Conservation (phyloP, 106 monocot genomes). For the Narthecium ossifragum region DNA sequence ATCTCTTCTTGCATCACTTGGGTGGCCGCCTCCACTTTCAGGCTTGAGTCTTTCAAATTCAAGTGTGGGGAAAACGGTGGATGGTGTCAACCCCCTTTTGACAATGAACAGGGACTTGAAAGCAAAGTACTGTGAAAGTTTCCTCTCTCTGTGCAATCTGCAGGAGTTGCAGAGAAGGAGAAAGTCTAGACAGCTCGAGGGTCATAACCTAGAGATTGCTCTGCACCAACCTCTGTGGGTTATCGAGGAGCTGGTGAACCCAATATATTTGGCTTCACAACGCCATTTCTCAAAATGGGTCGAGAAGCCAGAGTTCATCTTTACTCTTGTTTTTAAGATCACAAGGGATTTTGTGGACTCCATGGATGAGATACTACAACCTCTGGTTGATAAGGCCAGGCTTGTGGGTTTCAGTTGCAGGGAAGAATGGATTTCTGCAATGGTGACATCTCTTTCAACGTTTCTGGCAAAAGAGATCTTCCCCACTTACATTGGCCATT, state of each 20-base stretch:
- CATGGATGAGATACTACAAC: constrained; percentile 94
- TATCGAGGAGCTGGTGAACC: constrained; percentile 90
- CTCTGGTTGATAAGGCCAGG: constrained; percentile 78
- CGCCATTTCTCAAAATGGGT: constrained; percentile 81
- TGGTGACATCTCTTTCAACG: constrained; percentile 55
- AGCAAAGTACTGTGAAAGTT: constrained; percentile 62
- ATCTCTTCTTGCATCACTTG: constrained; percentile 65
- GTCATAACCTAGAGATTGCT: constrained; percentile 38
- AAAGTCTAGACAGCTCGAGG: constrained; percentile 67
- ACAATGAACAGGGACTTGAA: constrained; percentile 66
- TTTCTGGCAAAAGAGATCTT: constrained; percentile 84
- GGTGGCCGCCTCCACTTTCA: constrained; percentile 85
- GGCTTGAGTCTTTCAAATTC: constrained; percentile 24
- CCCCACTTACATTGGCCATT: constrained; percentile 44
- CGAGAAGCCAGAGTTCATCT: constrained; percentile 91
- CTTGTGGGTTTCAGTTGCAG: constrained; percentile 91
- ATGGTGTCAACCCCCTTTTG: constrained; percentile 59
- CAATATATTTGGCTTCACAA: constrained; percentile 54
- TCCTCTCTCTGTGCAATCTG: constrained; percentile 77
- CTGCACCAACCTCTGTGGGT: constrained; percentile 85
- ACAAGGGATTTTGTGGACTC: constrained; percentile 76
- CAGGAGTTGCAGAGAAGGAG: constrained; percentile 85
- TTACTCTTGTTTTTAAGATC: constrained; percentile 79
- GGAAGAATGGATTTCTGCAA: constrained; percentile 92
- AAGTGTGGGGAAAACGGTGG: constrained; percentile 10